Percentiles rank a stretch among this genome's conserved stretches.
phyloP scores from a whole-genome alignment of 2,329 filamentous ascomycete genomes.

The Arthrobotrys entomopaga region DNA sequence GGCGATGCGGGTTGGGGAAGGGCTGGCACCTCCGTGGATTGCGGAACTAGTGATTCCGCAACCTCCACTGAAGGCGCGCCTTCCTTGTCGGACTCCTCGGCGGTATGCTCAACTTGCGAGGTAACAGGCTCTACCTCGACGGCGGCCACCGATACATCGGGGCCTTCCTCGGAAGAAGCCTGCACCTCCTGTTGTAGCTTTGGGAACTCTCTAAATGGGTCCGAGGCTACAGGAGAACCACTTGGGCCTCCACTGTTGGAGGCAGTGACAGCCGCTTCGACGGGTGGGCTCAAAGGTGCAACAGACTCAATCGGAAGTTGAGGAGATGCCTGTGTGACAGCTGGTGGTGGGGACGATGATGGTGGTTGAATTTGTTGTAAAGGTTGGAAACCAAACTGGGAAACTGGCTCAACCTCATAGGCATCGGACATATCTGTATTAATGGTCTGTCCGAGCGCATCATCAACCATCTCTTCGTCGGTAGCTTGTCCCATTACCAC shows the following conservation, averaged over 20 bases:
- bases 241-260: not conserved
- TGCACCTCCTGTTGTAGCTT: not conserved
- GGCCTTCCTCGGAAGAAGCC: not conserved
- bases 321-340: constrained; percentile 1
- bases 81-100: constrained; percentile 3
- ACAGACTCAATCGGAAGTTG: not conserved
- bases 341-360: not conserved
- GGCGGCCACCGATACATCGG: not conserved
- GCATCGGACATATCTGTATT: constrained; percentile 52
- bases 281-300: not conserved
- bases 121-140: constrained; percentile 8
- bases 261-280: not conserved
- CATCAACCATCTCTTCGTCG: constrained; percentile 53
- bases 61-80: not conserved
- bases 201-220: constrained; percentile 1
- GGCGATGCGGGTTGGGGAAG: constrained; percentile 7
- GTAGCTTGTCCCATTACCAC: constrained; percentile 15
- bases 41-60: not conserved
- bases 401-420: constrained; percentile 21
- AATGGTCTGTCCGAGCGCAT: constrained; percentile 31
- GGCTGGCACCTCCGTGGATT: not conserved
- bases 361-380: constrained; percentile 6
- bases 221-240: constrained; percentile 3
- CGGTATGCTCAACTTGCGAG: constrained; percentile 1
- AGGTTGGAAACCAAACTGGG: constrained; percentile 22